Evolutionary conservation across 192 early-diverging fungal species (phyloP).

Genomic region (Chytriomyces hyalinus): DNA sequence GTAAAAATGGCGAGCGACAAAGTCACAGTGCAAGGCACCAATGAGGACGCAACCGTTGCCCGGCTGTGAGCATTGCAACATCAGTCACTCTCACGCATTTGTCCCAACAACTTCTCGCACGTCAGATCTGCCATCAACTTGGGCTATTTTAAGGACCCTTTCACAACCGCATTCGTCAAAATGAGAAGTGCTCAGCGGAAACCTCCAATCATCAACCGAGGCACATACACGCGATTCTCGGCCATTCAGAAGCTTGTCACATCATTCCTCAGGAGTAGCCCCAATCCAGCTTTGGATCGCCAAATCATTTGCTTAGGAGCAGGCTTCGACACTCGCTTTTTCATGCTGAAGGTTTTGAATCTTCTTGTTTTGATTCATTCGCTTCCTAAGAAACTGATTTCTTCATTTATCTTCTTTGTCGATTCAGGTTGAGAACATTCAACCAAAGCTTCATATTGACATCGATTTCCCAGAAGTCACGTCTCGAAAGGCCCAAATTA

Average conservation of each 20-base stretch:
- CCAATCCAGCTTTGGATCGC: slow-evolving; percentile 43
- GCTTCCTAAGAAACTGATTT: background rate
- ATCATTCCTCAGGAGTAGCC: slow-evolving; percentile 61
- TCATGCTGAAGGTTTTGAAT: slow-evolving; percentile 70
- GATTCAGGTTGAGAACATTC: slow-evolving; percentile 32
- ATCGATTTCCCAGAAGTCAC: slow-evolving; percentile 92
- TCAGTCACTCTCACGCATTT: background rate
- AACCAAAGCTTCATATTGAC: slow-evolving; percentile 77
- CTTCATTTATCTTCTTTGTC: background rate
- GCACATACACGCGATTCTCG: slow-evolving; percentile 76
- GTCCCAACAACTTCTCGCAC: background rate
- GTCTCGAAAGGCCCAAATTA: slow-evolving; percentile 71
- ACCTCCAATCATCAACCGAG: slow-evolving; percentile 93
- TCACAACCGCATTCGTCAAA: slow-evolving; percentile 62
- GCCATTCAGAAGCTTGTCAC: slow-evolving; percentile 70
- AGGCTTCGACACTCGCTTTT: slow-evolving; percentile 92
- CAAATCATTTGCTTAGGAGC: slow-evolving; percentile 90
- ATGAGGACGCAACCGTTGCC: slow-evolving; percentile 87
- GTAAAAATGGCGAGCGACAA: background rate
- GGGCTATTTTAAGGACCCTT: slow-evolving; percentile 85
- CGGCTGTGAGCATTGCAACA: slow-evolving; percentile 65
- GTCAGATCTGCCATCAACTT: slow-evolving; percentile 76
- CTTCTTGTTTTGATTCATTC: background rate
- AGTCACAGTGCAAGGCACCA: slow-evolving; percentile 75
- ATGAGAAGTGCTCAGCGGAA: slow-evolving; percentile 64